Conservation (phyloP, 2,329 filamentous ascomycete species). For the Penicillium sp. region DNA sequence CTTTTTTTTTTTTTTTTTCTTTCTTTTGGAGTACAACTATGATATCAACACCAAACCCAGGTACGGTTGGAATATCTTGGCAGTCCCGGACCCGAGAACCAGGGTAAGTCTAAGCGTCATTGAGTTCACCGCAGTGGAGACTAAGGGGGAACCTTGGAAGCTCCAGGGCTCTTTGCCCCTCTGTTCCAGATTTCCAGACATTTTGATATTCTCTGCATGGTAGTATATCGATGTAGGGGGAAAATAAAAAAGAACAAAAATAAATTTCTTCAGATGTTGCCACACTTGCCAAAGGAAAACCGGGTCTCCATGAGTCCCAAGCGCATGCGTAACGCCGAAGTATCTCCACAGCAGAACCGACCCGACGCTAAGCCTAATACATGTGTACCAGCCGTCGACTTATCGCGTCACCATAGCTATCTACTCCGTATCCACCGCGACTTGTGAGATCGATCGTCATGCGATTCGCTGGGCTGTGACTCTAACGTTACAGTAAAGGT, state of each 20-base stretch:
- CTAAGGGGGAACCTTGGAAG: background rate
- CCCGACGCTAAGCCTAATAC: background rate
- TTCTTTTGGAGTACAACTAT: background rate
- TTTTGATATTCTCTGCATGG: background rate
- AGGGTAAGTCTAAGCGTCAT: constrained; percentile 23
- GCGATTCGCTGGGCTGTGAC: background rate
- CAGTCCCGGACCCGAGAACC: constrained; percentile 12
- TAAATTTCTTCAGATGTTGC: background rate
- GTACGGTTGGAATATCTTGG: constrained; percentile 9
- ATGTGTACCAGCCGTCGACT: background rate
- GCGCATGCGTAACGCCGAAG: background rate
- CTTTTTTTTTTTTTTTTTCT: background rate
- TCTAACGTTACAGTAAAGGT: background rate
- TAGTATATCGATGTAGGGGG: background rate
- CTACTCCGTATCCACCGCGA: background rate
- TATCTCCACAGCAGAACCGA: background rate
- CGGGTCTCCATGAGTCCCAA: background rate
- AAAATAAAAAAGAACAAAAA: no score
- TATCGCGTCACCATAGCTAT: background rate
- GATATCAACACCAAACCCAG: background rate
- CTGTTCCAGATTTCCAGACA: background rate
- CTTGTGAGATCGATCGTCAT: background rate
- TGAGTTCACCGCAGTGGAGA: constrained; percentile 2
- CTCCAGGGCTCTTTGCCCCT: background rate
- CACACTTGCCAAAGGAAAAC: background rate